A percentile compares a stretch with the other conserved stretches of the same genome.
These are phyloP conservation scores for Corynespora cassiicola DNA, from an alignment of 2,329 filamentous ascomycete genomes.

Conservation along the genomic window DNA sequence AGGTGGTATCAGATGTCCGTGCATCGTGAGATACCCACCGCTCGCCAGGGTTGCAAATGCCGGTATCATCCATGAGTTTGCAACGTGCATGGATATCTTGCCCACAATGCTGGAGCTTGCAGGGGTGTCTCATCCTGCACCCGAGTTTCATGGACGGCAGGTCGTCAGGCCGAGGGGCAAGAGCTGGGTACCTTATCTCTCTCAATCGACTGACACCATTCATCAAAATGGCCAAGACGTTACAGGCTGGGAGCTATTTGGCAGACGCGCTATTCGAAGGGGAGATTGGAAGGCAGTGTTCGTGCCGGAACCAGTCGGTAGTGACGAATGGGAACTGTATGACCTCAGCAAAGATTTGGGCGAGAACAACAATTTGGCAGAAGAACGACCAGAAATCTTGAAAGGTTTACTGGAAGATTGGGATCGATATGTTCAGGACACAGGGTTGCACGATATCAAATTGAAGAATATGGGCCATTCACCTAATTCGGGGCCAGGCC, in stretches of 20 bases:
- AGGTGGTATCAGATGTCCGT: too few relatives aligned
- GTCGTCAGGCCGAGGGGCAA: slow-evolving; percentile 60
- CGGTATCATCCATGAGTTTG: too few relatives aligned
- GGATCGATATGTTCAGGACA: too few relatives aligned
- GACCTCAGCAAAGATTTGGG: slow-evolving; percentile 60
- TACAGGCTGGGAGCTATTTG: slow-evolving; percentile 65
- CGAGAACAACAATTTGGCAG: slow-evolving; percentile 56
- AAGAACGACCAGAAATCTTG: too few relatives aligned
- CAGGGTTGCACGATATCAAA: too few relatives aligned
- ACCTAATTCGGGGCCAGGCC: too few relatives aligned
- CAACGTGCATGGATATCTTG: slow-evolving; percentile 52
- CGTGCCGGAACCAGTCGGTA: slow-evolving; percentile 62
- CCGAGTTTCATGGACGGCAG: slow-evolving; percentile 57
- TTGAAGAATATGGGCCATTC: too few relatives aligned
- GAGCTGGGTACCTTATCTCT: too few relatives aligned
- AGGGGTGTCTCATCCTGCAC: slow-evolving; percentile 59
- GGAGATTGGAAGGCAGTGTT: slow-evolving; percentile 66
- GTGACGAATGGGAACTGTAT: slow-evolving; percentile 65
- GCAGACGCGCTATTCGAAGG: slow-evolving; percentile 61
- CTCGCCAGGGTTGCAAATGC: slow-evolving; percentile 52
- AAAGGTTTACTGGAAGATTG: slow-evolving; percentile 13
- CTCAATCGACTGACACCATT: too few relatives aligned
- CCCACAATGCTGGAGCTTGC: slow-evolving; percentile 56
- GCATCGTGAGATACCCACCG: slow-evolving; percentile 62
- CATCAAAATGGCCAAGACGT: slow-evolving; percentile 60